phyloP scores from a whole-genome alignment of 352 stramenopile species.

The Peronosclerospora sorghi region DNA sequence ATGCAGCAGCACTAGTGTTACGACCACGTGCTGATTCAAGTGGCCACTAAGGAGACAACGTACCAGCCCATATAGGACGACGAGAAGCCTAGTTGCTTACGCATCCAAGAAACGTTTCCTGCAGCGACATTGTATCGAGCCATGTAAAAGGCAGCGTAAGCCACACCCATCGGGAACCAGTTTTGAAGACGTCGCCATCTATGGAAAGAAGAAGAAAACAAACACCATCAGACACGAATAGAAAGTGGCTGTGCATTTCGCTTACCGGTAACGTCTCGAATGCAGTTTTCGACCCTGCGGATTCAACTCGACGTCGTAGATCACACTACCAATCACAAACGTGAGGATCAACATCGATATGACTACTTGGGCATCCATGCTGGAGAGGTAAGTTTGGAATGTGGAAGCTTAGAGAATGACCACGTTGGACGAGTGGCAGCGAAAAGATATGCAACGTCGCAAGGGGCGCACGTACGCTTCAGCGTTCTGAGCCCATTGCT shows the following conservation, averaged over 20 bases:
- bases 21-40: not conserved
- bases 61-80: slow-evolving; percentile 69
- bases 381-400: not conserved
- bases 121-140: slow-evolving; percentile 61
- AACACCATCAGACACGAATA: not conserved
- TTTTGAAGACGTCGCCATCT: slow-evolving; percentile 61
- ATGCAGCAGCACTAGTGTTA: not conserved
- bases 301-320: slow-evolving; percentile 58
- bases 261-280: slow-evolving; percentile 42
- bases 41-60: not conserved
- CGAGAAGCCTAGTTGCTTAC: slow-evolving; percentile 42
- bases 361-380: slow-evolving; percentile 7
- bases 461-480: slow-evolving; percentile 2
- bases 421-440: not conserved
- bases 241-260: not conserved
- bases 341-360: slow-evolving; percentile 49
- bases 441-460: not conserved
- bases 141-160: slow-evolving; percentile 75
- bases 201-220: not conserved
- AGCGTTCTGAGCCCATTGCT: slow-evolving; percentile 10
- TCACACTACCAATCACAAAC: slow-evolving; percentile 40
- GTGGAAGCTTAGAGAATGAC: slow-evolving; percentile 16
- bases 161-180: slow-evolving; percentile 67
- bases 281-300: slow-evolving; percentile 37
- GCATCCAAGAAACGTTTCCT: slow-evolving; percentile 50